Evolutionary conservation across 148 eudicot species (phyloP).

Genomic region (Silene uniflora): DNA sequence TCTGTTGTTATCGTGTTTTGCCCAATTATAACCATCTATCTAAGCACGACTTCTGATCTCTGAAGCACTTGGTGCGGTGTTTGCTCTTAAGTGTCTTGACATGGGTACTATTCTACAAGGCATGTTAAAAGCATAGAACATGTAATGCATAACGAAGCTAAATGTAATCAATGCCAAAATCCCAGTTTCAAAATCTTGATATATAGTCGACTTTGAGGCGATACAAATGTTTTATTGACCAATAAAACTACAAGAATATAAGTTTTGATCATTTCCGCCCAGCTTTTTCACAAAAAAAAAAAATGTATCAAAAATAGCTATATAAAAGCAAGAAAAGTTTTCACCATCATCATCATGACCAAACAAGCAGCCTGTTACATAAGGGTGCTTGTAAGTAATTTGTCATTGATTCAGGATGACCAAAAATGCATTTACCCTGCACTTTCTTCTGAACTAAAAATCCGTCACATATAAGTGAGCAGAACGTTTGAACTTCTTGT

Average conservation of each 20-base stretch:
- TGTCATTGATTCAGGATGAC: background rate
- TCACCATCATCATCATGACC: conserved; percentile 19
- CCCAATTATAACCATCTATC: background rate
- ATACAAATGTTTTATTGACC: background rate
- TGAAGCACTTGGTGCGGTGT: conserved; percentile 1
- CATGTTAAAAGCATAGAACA: background rate
- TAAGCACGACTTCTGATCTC: background rate
- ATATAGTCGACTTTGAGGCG: background rate
- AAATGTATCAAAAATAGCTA: background rate
- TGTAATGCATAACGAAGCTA: conserved; percentile 3
- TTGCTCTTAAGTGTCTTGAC: conserved; percentile 12
- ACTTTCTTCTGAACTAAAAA: conserved; percentile 2
- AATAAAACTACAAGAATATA: background rate
- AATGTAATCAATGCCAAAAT: background rate
- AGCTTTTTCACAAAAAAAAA: background rate
- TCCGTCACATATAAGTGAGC: conserved; percentile 4
- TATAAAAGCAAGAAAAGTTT: conserved; percentile 5
- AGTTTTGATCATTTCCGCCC: background rate
- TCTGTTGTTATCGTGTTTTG: background rate
- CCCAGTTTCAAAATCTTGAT: background rate
- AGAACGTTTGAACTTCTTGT: conserved; percentile 9
- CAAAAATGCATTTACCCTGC: background rate
- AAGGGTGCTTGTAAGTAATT: background rate
- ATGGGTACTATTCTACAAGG: conserved; percentile 12
- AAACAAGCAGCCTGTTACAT: background rate